Conservation (phyloP, 2,329 filamentous ascomycete species). For the Fusarium burgessii region DNA sequence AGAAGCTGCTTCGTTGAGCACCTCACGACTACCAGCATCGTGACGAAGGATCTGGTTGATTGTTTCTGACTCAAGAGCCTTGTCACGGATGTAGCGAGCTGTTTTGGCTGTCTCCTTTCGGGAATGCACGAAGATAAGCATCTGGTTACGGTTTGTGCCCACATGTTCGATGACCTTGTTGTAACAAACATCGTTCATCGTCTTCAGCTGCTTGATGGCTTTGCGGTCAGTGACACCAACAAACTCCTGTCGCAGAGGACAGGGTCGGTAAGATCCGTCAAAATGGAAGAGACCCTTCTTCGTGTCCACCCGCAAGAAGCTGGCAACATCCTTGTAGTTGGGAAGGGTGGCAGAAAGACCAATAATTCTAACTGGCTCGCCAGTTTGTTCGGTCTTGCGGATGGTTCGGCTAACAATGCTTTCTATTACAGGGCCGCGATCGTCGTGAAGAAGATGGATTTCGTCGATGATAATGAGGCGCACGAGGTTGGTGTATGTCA, state of each 20-base stretch:
- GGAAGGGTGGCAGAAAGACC: constrained; percentile 95
- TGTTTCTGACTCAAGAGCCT: constrained; percentile 95
- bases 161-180: constrained; percentile 98
- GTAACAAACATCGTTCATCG: constrained; percentile 99
- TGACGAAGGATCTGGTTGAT: constrained; percentile 95
- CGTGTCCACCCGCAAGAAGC: constrained; percentile 90
- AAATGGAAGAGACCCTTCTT: constrained; percentile 94
- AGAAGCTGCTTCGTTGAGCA: constrained; percentile 85
- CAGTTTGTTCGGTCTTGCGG: constrained; percentile 91
- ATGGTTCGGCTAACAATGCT: constrained; percentile 97
- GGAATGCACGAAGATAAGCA: constrained; percentile 99
- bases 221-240: constrained; percentile 98
- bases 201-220: constrained; percentile 98
- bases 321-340: constrained; percentile 96
- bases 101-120: constrained; percentile 99
- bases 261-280: constrained; percentile 92
- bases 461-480: constrained; percentile 97
- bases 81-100: constrained; percentile 94
- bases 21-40: constrained; percentile 91
- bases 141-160: constrained; percentile 91
- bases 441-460: constrained; percentile 96
- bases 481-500: constrained; percentile 97
- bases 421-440: constrained; percentile 94
- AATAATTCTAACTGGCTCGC: constrained; percentile 90
- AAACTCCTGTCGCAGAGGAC: constrained; percentile 95